A percentile compares a stretch with the other conserved stretches of the same genome.
phyloP scores from a whole-genome alignment of 2,329 filamentous ascomycete genomes.

The Phaeosphaeria sp. region DNA sequence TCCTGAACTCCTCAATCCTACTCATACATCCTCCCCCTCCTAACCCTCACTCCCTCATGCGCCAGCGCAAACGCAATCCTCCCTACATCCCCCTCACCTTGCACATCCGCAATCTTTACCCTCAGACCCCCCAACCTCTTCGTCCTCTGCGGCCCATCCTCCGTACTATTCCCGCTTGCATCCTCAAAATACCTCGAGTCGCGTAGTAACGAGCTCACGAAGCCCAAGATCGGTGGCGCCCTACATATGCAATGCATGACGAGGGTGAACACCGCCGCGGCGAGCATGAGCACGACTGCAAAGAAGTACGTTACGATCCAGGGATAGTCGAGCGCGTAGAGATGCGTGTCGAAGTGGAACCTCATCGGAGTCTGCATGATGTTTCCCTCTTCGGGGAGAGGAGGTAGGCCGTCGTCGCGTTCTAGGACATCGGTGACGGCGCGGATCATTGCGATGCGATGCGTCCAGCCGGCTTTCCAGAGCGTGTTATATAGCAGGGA shows the following conservation, averaged over 20 bases:
- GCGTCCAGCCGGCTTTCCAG: constrained; percentile 7
- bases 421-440: background rate
- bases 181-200: constrained; percentile 17
- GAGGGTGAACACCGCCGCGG: constrained; percentile 13
- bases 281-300: constrained; percentile 12
- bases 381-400: no score
- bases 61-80: constrained; percentile 18
- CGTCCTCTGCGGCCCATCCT: constrained; percentile 8
- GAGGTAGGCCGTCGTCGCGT: background rate
- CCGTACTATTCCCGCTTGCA: constrained; percentile 4
- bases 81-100: constrained; percentile 3
- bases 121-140: constrained; percentile 5
- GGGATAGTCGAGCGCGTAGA: constrained; percentile 4
- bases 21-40: constrained; percentile 12
- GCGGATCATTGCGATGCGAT: background rate
- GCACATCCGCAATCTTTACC: constrained; percentile 13
- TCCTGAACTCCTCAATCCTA: no score
- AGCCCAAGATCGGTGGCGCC: constrained; percentile 2
- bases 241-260: constrained; percentile 9
- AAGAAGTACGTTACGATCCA: constrained; percentile 10
- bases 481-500: constrained; percentile 12
- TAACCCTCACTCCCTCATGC: constrained; percentile 2
- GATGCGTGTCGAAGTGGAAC: background rate
- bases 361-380: background rate
- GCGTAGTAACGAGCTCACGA: constrained; percentile 11